Conservation (phyloP, 2,329 filamentous ascomycete species). For the Tolypocladium endophyticum region DNA sequence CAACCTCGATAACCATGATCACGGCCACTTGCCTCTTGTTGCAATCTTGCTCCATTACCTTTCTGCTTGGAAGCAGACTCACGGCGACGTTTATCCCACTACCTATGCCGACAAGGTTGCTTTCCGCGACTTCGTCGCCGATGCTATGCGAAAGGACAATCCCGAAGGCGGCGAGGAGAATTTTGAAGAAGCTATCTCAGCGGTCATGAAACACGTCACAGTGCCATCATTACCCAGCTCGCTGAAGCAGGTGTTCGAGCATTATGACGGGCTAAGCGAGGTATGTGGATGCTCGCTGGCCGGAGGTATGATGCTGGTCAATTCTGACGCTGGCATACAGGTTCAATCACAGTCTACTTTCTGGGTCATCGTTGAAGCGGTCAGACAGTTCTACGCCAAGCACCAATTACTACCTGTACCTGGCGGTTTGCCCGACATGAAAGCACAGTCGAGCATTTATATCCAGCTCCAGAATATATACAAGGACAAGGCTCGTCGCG, state of each 20-base stretch:
- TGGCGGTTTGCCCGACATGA: slow-evolving; percentile 92
- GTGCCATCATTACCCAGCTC: slow-evolving; percentile 55
- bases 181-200: slow-evolving; percentile 81
- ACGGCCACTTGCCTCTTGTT: slow-evolving; percentile 86
- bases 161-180: slow-evolving; percentile 91
- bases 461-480: slow-evolving; percentile 87
- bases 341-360: slow-evolving; percentile 42
- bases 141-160: slow-evolving; percentile 58
- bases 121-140: slow-evolving; percentile 63
- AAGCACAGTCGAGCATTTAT: slow-evolving; percentile 83
- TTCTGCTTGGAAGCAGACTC: slow-evolving; percentile 63
- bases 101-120: slow-evolving; percentile 78
- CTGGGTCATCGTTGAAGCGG: slow-evolving; percentile 78
- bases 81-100: slow-evolving; percentile 57
- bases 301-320: background rate
- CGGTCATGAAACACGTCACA: slow-evolving; percentile 80
- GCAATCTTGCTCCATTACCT: slow-evolving; percentile 75
- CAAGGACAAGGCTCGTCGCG: slow-evolving; percentile 73
- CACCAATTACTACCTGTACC: slow-evolving; percentile 71
- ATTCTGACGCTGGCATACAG: background rate
- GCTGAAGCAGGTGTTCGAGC: slow-evolving; percentile 69
- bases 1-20: slow-evolving; percentile 62
- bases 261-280: slow-evolving; percentile 34
- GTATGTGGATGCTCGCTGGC: slow-evolving; percentile 33
- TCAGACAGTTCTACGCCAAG: slow-evolving; percentile 64